These are phyloP conservation scores for Fusarium sambucinum DNA, from an alignment of 2,329 filamentous ascomycete genomes.

Conservation along the genomic window DNA sequence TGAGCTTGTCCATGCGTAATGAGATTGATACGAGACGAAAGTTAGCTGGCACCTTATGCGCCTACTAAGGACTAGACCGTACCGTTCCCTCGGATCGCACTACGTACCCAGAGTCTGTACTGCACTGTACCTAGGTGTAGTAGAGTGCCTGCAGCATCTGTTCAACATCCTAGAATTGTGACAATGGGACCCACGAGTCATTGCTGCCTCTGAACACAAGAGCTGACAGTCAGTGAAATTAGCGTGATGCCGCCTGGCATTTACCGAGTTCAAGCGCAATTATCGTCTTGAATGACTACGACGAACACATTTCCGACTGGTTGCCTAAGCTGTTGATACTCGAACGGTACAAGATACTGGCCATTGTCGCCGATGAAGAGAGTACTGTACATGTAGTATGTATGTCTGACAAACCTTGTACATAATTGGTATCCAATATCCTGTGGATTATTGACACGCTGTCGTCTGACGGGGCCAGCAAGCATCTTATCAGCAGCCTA, in stretches of 20 bases:
- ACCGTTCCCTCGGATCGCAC: constrained; percentile 45
- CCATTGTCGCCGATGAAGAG: background rate
- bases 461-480: background rate
- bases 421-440: background rate
- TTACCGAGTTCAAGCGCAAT: no score
- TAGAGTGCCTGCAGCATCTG: constrained; percentile 23
- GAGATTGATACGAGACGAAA: constrained; percentile 35
- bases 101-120: constrained; percentile 11
- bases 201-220: background rate
- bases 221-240: background rate
- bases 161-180: background rate
- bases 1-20: constrained; percentile 9
- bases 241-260: background rate
- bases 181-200: constrained; percentile 2
- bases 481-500: background rate
- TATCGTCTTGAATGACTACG: background rate
- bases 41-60: constrained; percentile 25
- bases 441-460: background rate
- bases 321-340: background rate
- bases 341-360: background rate
- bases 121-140: constrained; percentile 14
- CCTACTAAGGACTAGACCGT: constrained; percentile 41
- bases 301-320: background rate
- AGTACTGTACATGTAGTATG: background rate
- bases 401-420: background rate